These are phyloP conservation scores for Boletus speciosus DNA, from an alignment of 768 basidiomycete species.

Conservation along the genomic window DNA sequence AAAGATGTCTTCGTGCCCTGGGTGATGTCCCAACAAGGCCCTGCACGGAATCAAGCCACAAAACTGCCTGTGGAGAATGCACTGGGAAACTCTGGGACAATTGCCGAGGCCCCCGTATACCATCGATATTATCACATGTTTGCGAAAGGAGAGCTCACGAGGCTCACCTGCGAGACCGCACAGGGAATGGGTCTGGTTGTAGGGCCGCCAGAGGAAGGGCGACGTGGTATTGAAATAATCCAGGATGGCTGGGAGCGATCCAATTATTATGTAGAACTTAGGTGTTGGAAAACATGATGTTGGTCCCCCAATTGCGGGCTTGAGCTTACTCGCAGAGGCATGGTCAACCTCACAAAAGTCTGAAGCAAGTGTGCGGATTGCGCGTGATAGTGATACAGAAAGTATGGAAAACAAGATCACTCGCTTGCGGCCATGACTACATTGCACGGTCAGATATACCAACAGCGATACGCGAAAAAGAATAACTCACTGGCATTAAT, in stretches of 20 bases:
- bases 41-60: slow-evolving; percentile 14
- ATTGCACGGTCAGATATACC: slow-evolving; percentile 12
- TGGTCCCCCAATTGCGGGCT: not conserved
- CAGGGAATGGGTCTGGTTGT: slow-evolving; percentile 51
- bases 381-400: slow-evolving; percentile 29
- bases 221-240: slow-evolving; percentile 59
- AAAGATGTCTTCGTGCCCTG: slow-evolving; percentile 91
- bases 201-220: slow-evolving; percentile 30
- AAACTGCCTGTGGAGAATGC: not conserved
- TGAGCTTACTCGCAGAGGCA: slow-evolving; percentile 2
- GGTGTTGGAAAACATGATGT: slow-evolving; percentile 50
- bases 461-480: not conserved
- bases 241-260: slow-evolving; percentile 85
- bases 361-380: slow-evolving; percentile 21
- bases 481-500: slow-evolving; percentile 91
- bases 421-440: slow-evolving; percentile 92
- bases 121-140: slow-evolving; percentile 98
- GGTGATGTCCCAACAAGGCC: slow-evolving; percentile 51
- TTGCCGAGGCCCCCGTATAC: slow-evolving; percentile 41
- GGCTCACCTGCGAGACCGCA: slow-evolving; percentile 63
- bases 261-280: slow-evolving; percentile 81
- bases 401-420: slow-evolving; percentile 43
- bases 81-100: not conserved
- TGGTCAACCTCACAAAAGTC: not conserved
- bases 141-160: slow-evolving; percentile 67